Conservation (phyloP, 2,329 filamentous ascomycete genomes). For the Ceratocystis smalleyi region DNA sequence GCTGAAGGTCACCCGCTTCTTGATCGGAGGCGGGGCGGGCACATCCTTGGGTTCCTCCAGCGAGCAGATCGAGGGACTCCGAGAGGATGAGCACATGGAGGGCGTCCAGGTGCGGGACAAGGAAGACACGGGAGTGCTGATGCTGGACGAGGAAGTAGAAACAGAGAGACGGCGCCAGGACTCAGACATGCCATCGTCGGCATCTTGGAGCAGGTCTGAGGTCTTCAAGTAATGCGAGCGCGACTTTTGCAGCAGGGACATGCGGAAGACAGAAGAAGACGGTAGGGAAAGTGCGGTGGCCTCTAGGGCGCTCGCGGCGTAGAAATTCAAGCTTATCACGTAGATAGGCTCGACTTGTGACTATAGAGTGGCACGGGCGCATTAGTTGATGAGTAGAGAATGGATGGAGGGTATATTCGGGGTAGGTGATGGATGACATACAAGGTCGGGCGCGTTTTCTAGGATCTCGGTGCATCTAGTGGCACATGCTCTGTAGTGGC, state of each 20-base stretch:
- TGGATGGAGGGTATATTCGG: background rate
- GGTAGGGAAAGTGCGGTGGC: slow-evolving; percentile 37
- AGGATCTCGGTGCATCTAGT: slow-evolving; percentile 38
- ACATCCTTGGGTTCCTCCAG: slow-evolving; percentile 22
- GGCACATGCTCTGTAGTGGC: slow-evolving; percentile 38
- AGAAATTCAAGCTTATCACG: slow-evolving; percentile 45
- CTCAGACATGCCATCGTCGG: slow-evolving; percentile 30
- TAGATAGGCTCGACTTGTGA: slow-evolving; percentile 36
- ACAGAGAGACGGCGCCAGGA: slow-evolving; percentile 27
- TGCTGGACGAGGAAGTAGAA: slow-evolving; percentile 25
- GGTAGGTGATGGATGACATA: slow-evolving; percentile 22
- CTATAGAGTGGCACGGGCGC: slow-evolving; percentile 18
- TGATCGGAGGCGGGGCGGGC: slow-evolving; percentile 18
- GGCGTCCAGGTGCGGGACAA: slow-evolving; percentile 29
- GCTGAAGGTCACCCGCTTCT: slow-evolving; percentile 28
- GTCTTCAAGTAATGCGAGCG: slow-evolving; percentile 37
- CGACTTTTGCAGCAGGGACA: slow-evolving; percentile 35
- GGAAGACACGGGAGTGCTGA: slow-evolving; percentile 34
- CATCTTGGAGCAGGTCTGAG: slow-evolving; percentile 31
- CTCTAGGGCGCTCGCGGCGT: slow-evolving; percentile 44
- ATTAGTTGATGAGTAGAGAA: background rate
- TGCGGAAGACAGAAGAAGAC: slow-evolving; percentile 31
- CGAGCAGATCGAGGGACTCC: slow-evolving; percentile 30
- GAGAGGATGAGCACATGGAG: slow-evolving; percentile 34
- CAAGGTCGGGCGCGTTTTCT: slow-evolving; percentile 31